Evolutionary conservation across 805 yeast species (phyloP).

Genomic region (Myxozyma neglecta): DNA sequence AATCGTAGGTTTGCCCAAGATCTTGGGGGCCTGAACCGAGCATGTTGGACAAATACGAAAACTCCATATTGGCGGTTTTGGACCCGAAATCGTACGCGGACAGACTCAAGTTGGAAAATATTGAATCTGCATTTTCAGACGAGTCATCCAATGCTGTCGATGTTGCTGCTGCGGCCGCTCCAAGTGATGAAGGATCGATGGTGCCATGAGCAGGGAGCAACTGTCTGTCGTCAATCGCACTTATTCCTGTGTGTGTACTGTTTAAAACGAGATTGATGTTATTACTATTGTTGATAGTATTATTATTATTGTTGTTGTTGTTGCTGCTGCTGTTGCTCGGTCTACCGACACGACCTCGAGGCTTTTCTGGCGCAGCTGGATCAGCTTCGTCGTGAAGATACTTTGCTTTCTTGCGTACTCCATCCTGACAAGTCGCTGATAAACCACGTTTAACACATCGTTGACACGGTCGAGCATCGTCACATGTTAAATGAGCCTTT

Average conservation of each 20-base stretch:
- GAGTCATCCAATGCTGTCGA: constrained; percentile 2
- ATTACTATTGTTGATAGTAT: not conserved
- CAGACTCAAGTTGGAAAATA: constrained; percentile 23
- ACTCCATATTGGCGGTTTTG: constrained; percentile 42
- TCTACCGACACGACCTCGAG: not conserved
- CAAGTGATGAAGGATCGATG: constrained; percentile 27
- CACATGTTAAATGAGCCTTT: constrained; percentile 89
- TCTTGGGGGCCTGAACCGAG: constrained; percentile 26
- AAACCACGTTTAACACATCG: constrained; percentile 74
- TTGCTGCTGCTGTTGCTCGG: not conserved
- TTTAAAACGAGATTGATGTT: not conserved
- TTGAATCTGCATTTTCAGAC: constrained; percentile 16
- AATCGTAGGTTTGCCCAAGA: not conserved
- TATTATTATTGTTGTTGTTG: not conserved
- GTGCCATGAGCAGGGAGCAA: constrained; percentile 20
- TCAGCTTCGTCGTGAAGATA: constrained; percentile 61
- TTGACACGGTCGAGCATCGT: constrained; percentile 74
- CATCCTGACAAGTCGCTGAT: constrained; percentile 74
- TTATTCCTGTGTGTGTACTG: too few species aligned
- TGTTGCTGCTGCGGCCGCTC: not conserved
- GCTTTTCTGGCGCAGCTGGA: not conserved
- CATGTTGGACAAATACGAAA: constrained; percentile 40
- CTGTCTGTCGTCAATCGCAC: not conserved
- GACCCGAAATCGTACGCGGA: constrained; percentile 39
- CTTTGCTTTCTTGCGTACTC: constrained; percentile 79